Percentiles rank a stretch among this genome's conserved stretches.
Conservation (phyloP, 1,139 yeast species). For the Pichia sp. region DNA sequence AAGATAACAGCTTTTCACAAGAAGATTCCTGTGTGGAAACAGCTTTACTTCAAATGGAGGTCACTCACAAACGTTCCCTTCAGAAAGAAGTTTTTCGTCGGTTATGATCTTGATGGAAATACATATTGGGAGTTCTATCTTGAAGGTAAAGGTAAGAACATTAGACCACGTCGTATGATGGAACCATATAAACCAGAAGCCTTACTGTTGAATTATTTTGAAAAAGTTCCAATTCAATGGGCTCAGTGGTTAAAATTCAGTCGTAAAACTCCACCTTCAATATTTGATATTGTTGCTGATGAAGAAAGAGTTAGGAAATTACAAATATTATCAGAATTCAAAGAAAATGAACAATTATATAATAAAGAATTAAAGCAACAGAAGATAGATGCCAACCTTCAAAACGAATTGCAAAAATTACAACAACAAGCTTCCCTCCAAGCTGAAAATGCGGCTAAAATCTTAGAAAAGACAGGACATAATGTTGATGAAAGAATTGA, state of each 20-base stretch:
- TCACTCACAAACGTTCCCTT: constrained; percentile 62
- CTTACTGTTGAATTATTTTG: constrained; percentile 45
- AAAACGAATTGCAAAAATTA: constrained; percentile 21
- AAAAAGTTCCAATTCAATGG: constrained; percentile 66
- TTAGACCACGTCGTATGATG: constrained; percentile 43
- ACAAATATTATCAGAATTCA: constrained; percentile 52
- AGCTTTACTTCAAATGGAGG: constrained; percentile 51
- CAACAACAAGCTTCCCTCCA: constrained; percentile 3
- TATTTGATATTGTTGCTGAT: constrained; percentile 57
- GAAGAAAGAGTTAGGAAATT: constrained; percentile 49
- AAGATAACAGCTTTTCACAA: constrained; percentile 21
- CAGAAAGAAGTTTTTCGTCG: constrained; percentile 43
- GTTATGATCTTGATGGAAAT: constrained; percentile 76
- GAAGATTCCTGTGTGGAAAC: constrained; percentile 30
- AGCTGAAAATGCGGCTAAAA: constrained; percentile 8
- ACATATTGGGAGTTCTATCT: constrained; percentile 76
- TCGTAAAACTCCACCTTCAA: constrained; percentile 51
- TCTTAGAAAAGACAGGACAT: constrained; percentile 5
- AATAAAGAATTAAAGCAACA: constrained; percentile 15
- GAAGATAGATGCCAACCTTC: constrained; percentile 17
- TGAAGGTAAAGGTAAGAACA: constrained; percentile 33
- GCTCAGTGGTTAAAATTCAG: constrained; percentile 72
- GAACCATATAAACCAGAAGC: constrained; percentile 40
- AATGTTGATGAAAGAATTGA: not conserved
- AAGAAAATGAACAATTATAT: constrained; percentile 44